Evolutionary conservation across 2,329 filamentous ascomycete genomes (phyloP), one percentile per base, ranked within the genome.

Genomic region (Ambrosiella xylebori): DNA sequence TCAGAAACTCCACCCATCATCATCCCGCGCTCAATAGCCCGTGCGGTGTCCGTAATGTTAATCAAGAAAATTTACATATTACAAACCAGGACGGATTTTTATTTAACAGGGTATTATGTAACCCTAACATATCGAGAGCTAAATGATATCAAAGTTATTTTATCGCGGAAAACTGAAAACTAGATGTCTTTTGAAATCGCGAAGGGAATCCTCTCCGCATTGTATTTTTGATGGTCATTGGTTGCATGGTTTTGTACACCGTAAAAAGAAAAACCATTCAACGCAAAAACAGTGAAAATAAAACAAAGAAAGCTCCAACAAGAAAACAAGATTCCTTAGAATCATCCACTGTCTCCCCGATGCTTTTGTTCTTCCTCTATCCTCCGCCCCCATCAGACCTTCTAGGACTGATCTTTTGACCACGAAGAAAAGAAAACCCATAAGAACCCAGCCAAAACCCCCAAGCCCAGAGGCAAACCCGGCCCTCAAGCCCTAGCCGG

Each of bases 211-310:
- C 38, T 41, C 52, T 54, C 39, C 52, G 52, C 52, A 44, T 54
- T 15, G 7, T 54, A 54, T 54, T 54, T 54, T 54, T 54, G 35
- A 27, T 54, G 54, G 54, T 50, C 40, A 57, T 38, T 41, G 54
- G 45, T 54, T 7, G 27, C 19, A 51, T 51, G 47, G 47, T 9
- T 51, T 11, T 11, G 17, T 51, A 51, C 47, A 51, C 27, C 47
- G 19, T 35, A 57, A 50, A 6, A 57, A 51, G 47, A 44, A 56
- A 56, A 47, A 19, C 17, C 17, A 27, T 27, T 27, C 27, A 27
- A 27, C 4, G 4, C 27, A 27, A 27, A 27, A 27, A 27, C 27
- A 27, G 27, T 27, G 27, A 27, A 27, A 27, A 27, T 27, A 27
- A 35, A 53, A 58, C 49, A 58, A 49, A 35, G 40, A 47, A 49